Percentiles rank a stretch among this genome's conserved stretches.
phyloP scores from a whole-genome alignment of 176 grass and related monocot species.

The Aechmea fasciata region DNA sequence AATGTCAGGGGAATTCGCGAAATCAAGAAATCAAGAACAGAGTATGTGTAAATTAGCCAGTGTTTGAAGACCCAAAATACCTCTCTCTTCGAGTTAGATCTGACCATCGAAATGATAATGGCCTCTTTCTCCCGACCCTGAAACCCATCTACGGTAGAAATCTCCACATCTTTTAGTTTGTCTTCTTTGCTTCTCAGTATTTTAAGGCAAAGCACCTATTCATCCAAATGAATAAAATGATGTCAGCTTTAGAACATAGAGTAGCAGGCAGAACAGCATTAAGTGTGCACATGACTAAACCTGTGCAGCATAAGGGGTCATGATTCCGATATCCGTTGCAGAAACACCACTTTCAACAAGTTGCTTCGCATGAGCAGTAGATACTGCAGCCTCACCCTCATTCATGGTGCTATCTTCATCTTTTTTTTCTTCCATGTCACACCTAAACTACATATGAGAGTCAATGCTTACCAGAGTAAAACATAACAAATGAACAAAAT shows the following conservation, averaged over 20 bases:
- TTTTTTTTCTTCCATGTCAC: conserved; percentile 99
- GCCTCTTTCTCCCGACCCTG: conserved; percentile 96
- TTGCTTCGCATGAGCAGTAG: conserved; percentile 70
- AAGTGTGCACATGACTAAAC: conserved; percentile 26
- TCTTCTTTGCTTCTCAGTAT: conserved; percentile 73
- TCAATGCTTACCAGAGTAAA: conserved; percentile 9
- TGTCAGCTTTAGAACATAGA: neutral
- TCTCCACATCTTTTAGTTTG: conserved; percentile 81
- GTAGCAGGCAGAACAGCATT: neutral
- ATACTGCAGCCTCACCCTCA: conserved; percentile 83
- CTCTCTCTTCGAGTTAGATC: conserved; percentile 90
- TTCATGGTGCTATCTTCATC: conserved; percentile 92
- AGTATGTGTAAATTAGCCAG: too few species aligned
- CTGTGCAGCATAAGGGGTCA: conserved; percentile 90
- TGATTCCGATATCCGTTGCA: conserved; percentile 94
- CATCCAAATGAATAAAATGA: conserved; percentile 15
- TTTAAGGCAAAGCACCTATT: conserved; percentile 69
- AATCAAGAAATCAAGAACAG: neutral
- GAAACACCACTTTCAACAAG: conserved; percentile 79
- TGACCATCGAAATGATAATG: conserved; percentile 91
- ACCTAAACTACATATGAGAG: conserved; percentile 30
- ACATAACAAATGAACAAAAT: neutral
- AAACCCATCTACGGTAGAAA: conserved; percentile 95
- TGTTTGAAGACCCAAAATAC: conserved; percentile 16
- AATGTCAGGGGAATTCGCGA: neutral